phyloP scores from a whole-genome alignment of 192 early-diverging fungal species.

The Coemansia nantahalensis region DNA sequence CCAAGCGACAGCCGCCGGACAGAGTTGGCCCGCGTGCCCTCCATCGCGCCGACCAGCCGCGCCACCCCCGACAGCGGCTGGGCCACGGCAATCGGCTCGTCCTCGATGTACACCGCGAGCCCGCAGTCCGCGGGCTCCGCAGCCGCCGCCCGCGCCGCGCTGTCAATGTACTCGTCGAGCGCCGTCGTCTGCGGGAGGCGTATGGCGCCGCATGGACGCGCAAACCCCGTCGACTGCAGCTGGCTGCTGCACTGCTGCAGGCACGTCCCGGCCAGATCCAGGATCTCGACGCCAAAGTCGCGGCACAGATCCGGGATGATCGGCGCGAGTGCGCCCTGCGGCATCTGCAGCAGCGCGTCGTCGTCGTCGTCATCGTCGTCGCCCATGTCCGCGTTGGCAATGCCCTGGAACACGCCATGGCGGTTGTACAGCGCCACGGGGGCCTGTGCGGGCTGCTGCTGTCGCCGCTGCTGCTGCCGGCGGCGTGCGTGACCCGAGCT shows the following conservation, averaged over 20 bases:
- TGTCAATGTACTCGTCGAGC: slow-evolving; percentile 39
- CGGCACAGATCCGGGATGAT: slow-evolving; percentile 34
- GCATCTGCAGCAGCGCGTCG: slow-evolving; percentile 22
- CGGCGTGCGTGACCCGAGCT: slow-evolving; percentile 6
- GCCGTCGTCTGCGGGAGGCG: slow-evolving; percentile 39
- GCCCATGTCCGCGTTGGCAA: too few relatives aligned
- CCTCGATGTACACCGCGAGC: slow-evolving; percentile 28
- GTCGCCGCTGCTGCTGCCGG: background rate
- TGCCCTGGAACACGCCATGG: slow-evolving; percentile 35
- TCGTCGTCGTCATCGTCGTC: slow-evolving; percentile 14
- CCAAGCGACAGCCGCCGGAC: slow-evolving; percentile 28
- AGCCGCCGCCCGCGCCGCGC: background rate
- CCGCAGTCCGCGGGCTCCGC: slow-evolving; percentile 5
- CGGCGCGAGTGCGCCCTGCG: slow-evolving; percentile 15
- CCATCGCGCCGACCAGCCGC: slow-evolving; percentile 15
- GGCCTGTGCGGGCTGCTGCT: background rate
- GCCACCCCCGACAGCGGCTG: slow-evolving; percentile 7
- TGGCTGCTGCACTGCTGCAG: slow-evolving; percentile 47
- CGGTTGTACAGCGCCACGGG: slow-evolving; percentile 30
- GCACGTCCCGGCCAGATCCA: slow-evolving; percentile 50
- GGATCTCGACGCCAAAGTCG: slow-evolving; percentile 45
- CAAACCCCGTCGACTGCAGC: slow-evolving; percentile 28
- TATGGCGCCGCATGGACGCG: slow-evolving; percentile 26
- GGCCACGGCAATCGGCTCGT: slow-evolving; percentile 17
- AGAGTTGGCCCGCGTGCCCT: slow-evolving; percentile 30